Evolutionary conservation across 257 asterid genomes (phyloP), one percentile per base, ranked within the genome.

Genomic region (Leptodermis oblonga): DNA sequence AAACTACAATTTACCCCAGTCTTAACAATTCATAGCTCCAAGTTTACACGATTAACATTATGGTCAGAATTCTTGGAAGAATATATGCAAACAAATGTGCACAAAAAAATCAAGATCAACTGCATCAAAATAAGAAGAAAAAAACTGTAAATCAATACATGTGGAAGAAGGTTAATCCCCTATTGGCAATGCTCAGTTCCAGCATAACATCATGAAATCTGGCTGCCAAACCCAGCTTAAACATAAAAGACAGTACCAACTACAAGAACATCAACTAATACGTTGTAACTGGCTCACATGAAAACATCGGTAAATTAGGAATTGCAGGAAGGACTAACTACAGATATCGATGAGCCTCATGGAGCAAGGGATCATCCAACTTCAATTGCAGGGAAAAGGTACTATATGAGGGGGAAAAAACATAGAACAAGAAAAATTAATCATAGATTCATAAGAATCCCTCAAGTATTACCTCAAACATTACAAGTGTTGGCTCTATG

Each of bases 401-500:
- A 42, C 51, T 31, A 60, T 31, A 33, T 36, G 0, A 45, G 58
- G 66, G 30, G 23, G n/a, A 59, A 15, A 22, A 30, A 70, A 41
- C 33, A 70, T 1, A 23, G 22, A 34, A 10, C 33, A 37, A 52
- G 13, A 66, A n/a, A 53, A 3, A 33, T 25, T 34, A 46, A 23
- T 11, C n/a, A n/a, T n/a, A n/a, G n/a, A n/a, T n/a, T n/a, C n/a
- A n/a, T 13, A 23, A 8, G 28, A 10, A 68, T n/a, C 34, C 55
- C 13, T 68, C 39, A 10, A 55, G 18, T 37, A 60, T 77, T 87
- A 90, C 99, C 97, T 94, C 99, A 67, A 94, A 79, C 99, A 94
- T 91, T 69, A 94, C 99, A 67, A 94, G 95, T 53, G 97, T 86
- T 55, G 99, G 97, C 80, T 94, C 99, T 78, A 94, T 83, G 46